Evolutionary conservation across 202 grass and related monocot species (phyloP), one percentile per base, ranked within the genome.

Genomic region (Eragrostis tef): DNA sequence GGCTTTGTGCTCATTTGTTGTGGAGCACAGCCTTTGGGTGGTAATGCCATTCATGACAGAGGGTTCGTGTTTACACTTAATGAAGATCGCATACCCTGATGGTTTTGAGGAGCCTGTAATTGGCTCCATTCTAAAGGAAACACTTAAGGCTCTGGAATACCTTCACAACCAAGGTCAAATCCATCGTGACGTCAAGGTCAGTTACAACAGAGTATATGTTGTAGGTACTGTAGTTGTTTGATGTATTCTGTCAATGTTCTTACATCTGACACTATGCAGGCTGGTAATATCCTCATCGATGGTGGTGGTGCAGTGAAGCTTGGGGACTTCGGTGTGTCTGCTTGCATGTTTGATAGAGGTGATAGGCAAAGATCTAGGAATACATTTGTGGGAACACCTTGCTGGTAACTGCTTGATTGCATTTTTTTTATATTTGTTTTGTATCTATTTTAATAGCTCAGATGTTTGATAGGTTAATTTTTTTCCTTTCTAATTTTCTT

Each of bases 341-440:
- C 96, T 51, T 99, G 93, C 79, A 89, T 96, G 96, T 99, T 99
- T 90, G 96, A 99, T 87, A 95, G 85, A 86, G 93, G 96, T 81
- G 96, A 99, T 79, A 95, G 96, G 70, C 96, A 99, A 79, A 92
- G 93, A 61, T 88, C 88, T 58, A 96, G 96, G 83, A 99, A 94
- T 78, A 99, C 96, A 71, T 99, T 99, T 78, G 96, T 99, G 11
- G 96, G 96, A 90, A 99, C 96, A 83, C 96, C 96, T 76, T 99
- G 96, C 85, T 99, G 96, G 96, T 99, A 85, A 83, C 51, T 34
- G 9, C 48, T 31, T 36, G 4, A 34, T 34, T 34, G n/a, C 58
- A 31, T 70, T 75, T 51, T 27, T 51, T 7, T 44, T 53, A 9
- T 61, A 9, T 50, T 51, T 68, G 4, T 14, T 19, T 77, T 47